Evolutionary conservation across 2,329 filamentous ascomycete genomes (phyloP).

Genomic region (Fusarium tupiense): DNA sequence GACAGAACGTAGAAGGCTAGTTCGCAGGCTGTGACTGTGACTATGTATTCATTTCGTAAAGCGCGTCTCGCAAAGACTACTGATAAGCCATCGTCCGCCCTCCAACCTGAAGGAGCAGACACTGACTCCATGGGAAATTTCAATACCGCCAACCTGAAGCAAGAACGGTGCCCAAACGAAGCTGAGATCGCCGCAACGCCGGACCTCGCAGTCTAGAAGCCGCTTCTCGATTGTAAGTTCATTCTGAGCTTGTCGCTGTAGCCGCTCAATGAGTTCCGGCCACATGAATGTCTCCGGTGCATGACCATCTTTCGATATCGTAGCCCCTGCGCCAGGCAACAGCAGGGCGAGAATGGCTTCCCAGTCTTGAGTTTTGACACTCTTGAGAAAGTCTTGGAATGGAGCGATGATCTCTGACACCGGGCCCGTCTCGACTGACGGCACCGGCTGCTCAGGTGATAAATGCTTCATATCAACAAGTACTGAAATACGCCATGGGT

Average conservation of each 20-base stretch:
- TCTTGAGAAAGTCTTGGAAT: not conserved
- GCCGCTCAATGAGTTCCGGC: not conserved
- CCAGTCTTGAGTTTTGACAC: not conserved
- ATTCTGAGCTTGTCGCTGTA: not conserved
- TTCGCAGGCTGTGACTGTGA: fast-evolving
- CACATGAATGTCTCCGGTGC: not conserved
- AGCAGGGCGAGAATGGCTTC: not conserved
- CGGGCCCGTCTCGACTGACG: not conserved
- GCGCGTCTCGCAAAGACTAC: not conserved
- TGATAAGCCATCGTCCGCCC: not conserved
- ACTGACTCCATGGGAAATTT: not conserved
- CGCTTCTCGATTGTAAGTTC: not conserved
- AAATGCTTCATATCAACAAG: not conserved
- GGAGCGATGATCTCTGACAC: not conserved
- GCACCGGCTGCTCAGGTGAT: not conserved
- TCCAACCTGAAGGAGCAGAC: not conserved
- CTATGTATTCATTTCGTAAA: not conserved
- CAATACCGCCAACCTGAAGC: not conserved
- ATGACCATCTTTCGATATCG: not conserved
- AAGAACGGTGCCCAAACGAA: not conserved
- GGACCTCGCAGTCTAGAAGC: not conserved
- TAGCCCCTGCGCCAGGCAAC: not conserved
- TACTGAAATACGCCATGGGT: not conserved
- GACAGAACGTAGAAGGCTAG: not conserved
- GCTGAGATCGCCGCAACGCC: not conserved